A percentile compares a stretch with the other conserved stretches of the same genome.
Evolutionary conservation across 768 basidiomycete species (phyloP).

Genomic region (Daedalea quercina): DNA sequence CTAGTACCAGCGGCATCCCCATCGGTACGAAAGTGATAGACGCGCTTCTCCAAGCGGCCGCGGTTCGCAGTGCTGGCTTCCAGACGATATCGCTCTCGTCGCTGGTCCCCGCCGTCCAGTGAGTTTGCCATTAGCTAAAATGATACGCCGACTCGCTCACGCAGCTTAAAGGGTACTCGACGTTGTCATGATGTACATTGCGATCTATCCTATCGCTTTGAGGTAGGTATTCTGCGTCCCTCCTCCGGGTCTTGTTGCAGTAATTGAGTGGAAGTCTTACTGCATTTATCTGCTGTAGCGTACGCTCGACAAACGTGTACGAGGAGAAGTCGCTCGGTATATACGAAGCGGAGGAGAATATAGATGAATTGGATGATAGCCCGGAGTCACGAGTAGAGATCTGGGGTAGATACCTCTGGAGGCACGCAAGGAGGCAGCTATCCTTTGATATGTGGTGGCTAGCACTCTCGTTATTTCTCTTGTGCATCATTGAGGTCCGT

Average conservation of each 20-base stretch:
- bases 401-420: slow-evolving; percentile 31
- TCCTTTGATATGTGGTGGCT: slow-evolving; percentile 95
- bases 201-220: slow-evolving; percentile 75
- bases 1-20: slow-evolving; percentile 61
- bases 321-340: slow-evolving; percentile 48
- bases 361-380: slow-evolving; percentile 23
- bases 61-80: slow-evolving; percentile 87
- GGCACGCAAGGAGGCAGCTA: slow-evolving; percentile 40
- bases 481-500: slow-evolving; percentile 88
- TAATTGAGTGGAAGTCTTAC: too few species aligned
- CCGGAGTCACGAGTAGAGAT: slow-evolving; percentile 24
- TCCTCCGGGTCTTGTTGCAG: too few species aligned
- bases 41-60: slow-evolving; percentile 70
- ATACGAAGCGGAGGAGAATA: slow-evolving; percentile 24
- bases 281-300: too few species aligned
- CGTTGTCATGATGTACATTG: slow-evolving; percentile 90
- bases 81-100: slow-evolving; percentile 56
- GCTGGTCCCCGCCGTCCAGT: slow-evolving; percentile 85
- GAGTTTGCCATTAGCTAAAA: slow-evolving; percentile 15
- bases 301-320: slow-evolving; percentile 43
- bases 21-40: slow-evolving; percentile 59
- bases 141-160: neutral
- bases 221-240: slow-evolving; percentile 43
- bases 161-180: slow-evolving; percentile 57
- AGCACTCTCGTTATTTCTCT: slow-evolving; percentile 73